A percentile compares a stretch with the other conserved stretches of the same genome.
Evolutionary conservation across 2,329 filamentous ascomycete genomes (phyloP).

Genomic region (Epicoccum sorghinum): DNA sequence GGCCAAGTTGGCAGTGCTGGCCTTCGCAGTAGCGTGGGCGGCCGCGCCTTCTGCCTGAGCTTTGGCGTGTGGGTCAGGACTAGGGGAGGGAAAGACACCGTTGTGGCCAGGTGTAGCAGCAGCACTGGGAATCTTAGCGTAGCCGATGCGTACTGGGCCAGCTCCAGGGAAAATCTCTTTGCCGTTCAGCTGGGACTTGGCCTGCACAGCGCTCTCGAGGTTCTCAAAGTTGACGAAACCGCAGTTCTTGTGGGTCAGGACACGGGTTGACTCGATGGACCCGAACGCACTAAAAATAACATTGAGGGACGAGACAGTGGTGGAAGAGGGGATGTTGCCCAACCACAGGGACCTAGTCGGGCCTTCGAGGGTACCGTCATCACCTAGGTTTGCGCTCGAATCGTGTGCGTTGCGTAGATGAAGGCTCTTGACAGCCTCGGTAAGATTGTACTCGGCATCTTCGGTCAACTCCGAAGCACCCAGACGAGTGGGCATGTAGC

Average conservation of each 20-base stretch:
- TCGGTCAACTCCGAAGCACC: constrained; percentile 75
- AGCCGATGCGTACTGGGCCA: constrained; percentile 93
- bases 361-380: constrained; percentile 82
- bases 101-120: constrained; percentile 88
- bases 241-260: constrained; percentile 98
- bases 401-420: constrained; percentile 67
- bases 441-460: constrained; percentile 78
- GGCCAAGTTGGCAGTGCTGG: constrained; percentile 49
- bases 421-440: constrained; percentile 82
- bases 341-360: constrained; percentile 96
- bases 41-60: constrained; percentile 50
- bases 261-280: constrained; percentile 85
- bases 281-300: constrained; percentile 97
- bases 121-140: constrained; percentile 91
- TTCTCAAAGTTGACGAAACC: constrained; percentile 98
- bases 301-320: constrained; percentile 90
- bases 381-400: constrained; percentile 67
- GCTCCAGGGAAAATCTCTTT: constrained; percentile 98
- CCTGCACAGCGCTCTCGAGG: constrained; percentile 86
- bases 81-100: constrained; percentile 86
- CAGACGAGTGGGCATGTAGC: constrained; percentile 77
- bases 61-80: constrained; percentile 79
- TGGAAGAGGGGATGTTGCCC: constrained; percentile 95
- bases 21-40: constrained; percentile 41
- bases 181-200: constrained; percentile 86